Evolutionary conservation across 331 rosid species (phyloP), one percentile per base, ranked within the genome.

Genomic region (Prunus yedoensis): DNA sequence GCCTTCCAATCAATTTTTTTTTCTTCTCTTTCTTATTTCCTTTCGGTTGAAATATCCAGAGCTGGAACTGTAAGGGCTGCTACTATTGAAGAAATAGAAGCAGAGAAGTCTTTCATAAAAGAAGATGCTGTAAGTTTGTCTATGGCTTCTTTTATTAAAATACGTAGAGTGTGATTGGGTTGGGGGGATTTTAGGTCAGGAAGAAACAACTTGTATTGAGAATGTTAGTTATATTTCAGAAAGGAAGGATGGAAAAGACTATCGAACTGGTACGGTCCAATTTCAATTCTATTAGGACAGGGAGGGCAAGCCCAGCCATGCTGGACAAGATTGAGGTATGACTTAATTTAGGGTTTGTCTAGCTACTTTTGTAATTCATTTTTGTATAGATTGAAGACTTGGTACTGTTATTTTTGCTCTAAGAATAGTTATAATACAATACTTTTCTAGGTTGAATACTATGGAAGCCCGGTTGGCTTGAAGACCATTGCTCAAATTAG

Each of bases 401-500:
- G 6, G 7, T 21, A 2, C 1, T 4, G 28, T 69, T 51, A 35
- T n/a, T 56, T 62, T 70, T 38, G 61, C 71, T 41, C 62, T 68
- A 80, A 30, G 77, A 66, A 78, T 61, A 81, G 66, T 66, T 69
- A 23, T 76, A 74, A 68, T 43, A 16, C 50, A 13, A 60, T 61
- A 45, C 83, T 62, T 87, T 82, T 85, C 25, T 84, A 92, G 99
- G 99, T 95, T 75, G 97, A 95, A 68, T 95, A 95, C 80, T 95
- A 95, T 75, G 99, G 99, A 70, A 87, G 79, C 66, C 99, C 99
- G 12, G 97, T 88, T 78, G 84, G 89, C 90, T 88, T 95, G 91
- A 95, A 95, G 88, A 89, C 87, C 88, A 89, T 95, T 74, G 99
- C 99, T 82, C 97, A 95, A 88, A 88, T 95, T 67, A 95, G 94